Evolutionary conservation across 257 asterid species (phyloP), one percentile per base, ranked within the genome.

Genomic region (Pogostemon cablin): DNA sequence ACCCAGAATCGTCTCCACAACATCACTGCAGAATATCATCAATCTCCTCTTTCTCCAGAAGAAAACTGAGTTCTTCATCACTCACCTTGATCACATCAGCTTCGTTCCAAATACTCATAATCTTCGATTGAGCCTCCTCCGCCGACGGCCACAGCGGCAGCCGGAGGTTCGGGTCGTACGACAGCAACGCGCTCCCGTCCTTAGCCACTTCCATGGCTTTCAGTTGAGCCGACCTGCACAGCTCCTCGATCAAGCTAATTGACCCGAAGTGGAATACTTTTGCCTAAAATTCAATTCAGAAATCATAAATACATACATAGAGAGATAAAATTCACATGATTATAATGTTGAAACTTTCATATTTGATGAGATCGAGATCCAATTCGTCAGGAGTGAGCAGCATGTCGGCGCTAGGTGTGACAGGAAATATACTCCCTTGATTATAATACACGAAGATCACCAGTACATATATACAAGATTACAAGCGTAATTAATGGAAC

Each of bases 191-290:
- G 2, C 96, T 95, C 2, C 81, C 95, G 0, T 79, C 83, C 82
- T 80, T 87, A 4, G 96, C 96, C 72, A 68, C 96, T 58, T 87
- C 84, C 96, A 90, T 87, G 15, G 96, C 90, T 77, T 86, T 86
- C 75, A 90, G 17, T 65, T 90, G 96, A 46, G 96, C 96, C 15
- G 96, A 81, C 81, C 96, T 76, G 57, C 92, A 90, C 60, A 95
- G 96, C 88, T 90, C 95, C 62, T 82, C 95, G 6, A 89, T 89
- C 88, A 89, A 82, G 74, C 96, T 89, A 65, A 89, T 89, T 37
- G 96, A 89, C 47, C 95, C 96, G 2, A 86, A 89, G 55, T 90
- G 95, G 79, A 90, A 87, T 7, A 86, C 88, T 75, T 87, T 84
- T 0, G 92, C 92, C 96, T 88, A 25, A 7, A 7, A 42, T 4